phyloP scores from a whole-genome alignment of 805 yeast species.

The Nakazawaea molendinolei region DNA sequence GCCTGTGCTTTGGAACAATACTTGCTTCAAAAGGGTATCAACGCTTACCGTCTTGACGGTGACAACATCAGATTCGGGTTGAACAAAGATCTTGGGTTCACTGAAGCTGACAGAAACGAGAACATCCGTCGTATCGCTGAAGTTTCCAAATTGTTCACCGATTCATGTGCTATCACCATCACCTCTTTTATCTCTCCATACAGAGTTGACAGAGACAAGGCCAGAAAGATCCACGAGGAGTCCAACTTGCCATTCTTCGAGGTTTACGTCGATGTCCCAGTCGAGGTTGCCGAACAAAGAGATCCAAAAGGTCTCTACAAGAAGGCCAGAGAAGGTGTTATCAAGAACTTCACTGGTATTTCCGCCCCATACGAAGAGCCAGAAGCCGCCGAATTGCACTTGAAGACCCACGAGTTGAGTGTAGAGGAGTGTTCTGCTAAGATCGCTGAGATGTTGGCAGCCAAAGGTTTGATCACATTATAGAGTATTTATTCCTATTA shows the following conservation, averaged over 20 bases:
- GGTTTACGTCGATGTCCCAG: slow-evolving; percentile 88
- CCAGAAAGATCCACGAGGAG: slow-evolving; percentile 76
- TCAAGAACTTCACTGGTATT: slow-evolving; percentile 92
- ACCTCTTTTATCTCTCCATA: slow-evolving; percentile 95
- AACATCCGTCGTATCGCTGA: slow-evolving; percentile 93
- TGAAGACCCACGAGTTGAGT: slow-evolving; percentile 62
- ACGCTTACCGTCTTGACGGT: slow-evolving; percentile 87
- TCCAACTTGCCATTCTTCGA: slow-evolving; percentile 79
- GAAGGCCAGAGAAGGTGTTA: slow-evolving; percentile 92
- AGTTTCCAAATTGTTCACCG: slow-evolving; percentile 90
- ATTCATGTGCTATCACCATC: slow-evolving; percentile 79
- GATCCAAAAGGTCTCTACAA: slow-evolving; percentile 97
- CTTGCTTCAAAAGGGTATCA: slow-evolving; percentile 59
- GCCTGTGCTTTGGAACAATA: slow-evolving; percentile 91
- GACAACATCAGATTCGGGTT: slow-evolving; percentile 93
- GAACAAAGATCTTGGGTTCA: slow-evolving; percentile 91
- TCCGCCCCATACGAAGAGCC: slow-evolving; percentile 97
- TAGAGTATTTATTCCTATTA: slow-evolving; percentile 1
- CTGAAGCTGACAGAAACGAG: slow-evolving; percentile 88
- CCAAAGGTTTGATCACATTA: slow-evolving; percentile 14
- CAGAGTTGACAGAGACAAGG: slow-evolving; percentile 73
- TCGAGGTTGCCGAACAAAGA: slow-evolving; percentile 91
- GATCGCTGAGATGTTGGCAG: slow-evolving; percentile 61
- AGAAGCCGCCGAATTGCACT: slow-evolving; percentile 71
- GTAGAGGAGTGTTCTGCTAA: slow-evolving; percentile 77